Evolutionary conservation across 1,139 yeast genomes (phyloP).

Genomic region (Kluyveromyces sp.): DNA sequence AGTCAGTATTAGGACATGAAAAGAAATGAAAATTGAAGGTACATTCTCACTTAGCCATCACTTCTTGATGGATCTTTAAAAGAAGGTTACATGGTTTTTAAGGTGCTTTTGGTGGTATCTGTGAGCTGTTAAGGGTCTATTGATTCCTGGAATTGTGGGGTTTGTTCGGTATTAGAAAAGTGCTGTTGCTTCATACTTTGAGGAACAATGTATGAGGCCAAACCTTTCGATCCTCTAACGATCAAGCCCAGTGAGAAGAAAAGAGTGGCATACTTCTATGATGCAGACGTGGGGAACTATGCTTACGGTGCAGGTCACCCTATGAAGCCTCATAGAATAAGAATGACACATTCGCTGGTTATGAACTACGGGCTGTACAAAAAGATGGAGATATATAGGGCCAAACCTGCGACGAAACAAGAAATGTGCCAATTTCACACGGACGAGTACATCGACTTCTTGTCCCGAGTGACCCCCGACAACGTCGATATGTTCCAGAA

Average conservation of each 20-base stretch:
- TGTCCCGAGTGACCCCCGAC: slow-evolving; percentile 91
- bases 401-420: slow-evolving; percentile 96
- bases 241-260: slow-evolving; percentile 53
- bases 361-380: slow-evolving; percentile 97
- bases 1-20: too few species aligned
- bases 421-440: slow-evolving; percentile 99
- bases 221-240: slow-evolving; percentile 54
- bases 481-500: slow-evolving; percentile 85
- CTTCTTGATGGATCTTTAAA: too few species aligned
- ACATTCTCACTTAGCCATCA: neutral
- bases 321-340: slow-evolving; percentile 96
- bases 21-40: neutral
- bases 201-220: slow-evolving; percentile 38
- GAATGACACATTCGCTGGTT: slow-evolving; percentile 95
- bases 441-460: slow-evolving; percentile 91
- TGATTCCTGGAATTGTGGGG: too few species aligned
- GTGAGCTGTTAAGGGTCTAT: too few species aligned
- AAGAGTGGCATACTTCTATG: slow-evolving; percentile 60
- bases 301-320: slow-evolving; percentile 99
- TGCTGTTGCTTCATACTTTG: too few species aligned
- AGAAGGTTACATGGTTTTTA: too few species aligned
- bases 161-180: too few species aligned
- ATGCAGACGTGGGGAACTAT: slow-evolving; percentile 91
- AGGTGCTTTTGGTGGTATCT: too few species aligned
- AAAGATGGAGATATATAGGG: slow-evolving; percentile 93